Percentiles rank a stretch among this genome's conserved stretches.
Evolutionary conservation across 768 basidiomycete species (phyloP).

Genomic region (Leccinum sublutescens): DNA sequence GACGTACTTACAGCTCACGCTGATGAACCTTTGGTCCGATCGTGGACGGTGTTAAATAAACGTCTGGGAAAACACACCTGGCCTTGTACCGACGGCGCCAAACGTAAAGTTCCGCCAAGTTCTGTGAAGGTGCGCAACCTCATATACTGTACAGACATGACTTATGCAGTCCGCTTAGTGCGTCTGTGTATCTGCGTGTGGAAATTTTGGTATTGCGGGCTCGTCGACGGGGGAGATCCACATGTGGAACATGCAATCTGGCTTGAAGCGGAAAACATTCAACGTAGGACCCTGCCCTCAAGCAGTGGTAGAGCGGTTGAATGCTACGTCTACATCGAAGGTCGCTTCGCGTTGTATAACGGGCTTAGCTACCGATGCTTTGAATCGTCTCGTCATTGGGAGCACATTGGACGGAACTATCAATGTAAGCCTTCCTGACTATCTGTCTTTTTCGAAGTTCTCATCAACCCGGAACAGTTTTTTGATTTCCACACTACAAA

Average conservation of each 20-base stretch:
- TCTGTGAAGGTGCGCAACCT: slow-evolving; percentile 61
- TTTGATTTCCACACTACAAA: slow-evolving; percentile 92
- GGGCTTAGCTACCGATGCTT: slow-evolving; percentile 80
- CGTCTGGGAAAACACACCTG: slow-evolving; percentile 75
- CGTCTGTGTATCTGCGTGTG: slow-evolving; percentile 90
- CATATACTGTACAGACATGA: too few species aligned
- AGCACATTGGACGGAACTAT: slow-evolving; percentile 87
- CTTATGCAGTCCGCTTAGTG: slow-evolving; percentile 42
- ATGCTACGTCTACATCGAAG: slow-evolving; percentile 39
- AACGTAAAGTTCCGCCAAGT: slow-evolving; percentile 52
- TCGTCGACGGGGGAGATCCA: slow-evolving; percentile 76
- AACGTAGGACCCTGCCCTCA: slow-evolving; percentile 61
- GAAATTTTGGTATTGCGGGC: slow-evolving; percentile 89
- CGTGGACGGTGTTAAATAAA: slow-evolving; percentile 87
- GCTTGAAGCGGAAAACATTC: slow-evolving; percentile 78
- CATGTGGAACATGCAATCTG: slow-evolving; percentile 98
- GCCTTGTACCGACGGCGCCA: slow-evolving; percentile 49
- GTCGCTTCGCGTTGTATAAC: slow-evolving; percentile 60
- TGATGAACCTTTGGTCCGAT: slow-evolving; percentile 78
- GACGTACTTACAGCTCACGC: slow-evolving; percentile 90
- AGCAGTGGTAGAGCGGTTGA: slow-evolving; percentile 46
- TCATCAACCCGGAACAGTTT: slow-evolving; percentile 54
- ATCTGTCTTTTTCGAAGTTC: background rate
- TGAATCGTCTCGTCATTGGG: slow-evolving; percentile 80
- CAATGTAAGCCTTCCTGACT: slow-evolving; percentile 55